phyloP scores from a whole-genome alignment of 2,329 filamentous ascomycete genomes.

The Aspergillus bombycis region DNA sequence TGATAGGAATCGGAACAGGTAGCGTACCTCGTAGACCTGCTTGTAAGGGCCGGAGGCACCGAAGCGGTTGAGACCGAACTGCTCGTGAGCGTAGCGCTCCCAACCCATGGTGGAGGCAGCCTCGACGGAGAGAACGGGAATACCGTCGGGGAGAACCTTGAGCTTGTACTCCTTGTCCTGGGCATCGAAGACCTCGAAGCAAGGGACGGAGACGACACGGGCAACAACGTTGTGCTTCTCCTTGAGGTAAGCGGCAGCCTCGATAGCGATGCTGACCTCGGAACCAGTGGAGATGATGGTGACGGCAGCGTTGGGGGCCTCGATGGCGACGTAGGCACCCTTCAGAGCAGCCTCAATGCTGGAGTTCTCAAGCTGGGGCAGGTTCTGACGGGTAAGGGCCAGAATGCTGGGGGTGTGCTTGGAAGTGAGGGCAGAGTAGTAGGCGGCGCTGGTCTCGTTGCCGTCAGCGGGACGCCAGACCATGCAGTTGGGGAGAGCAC shows the following conservation, averaged over 20 bases:
- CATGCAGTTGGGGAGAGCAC: conserved; percentile 98
- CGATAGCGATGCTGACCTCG: conserved; percentile 90
- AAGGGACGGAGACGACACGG: conserved; percentile 93
- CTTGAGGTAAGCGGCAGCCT: conserved; percentile 87
- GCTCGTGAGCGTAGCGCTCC: conserved; percentile 99
- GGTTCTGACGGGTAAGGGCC: conserved; percentile 95
- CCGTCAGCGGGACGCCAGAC: conserved; percentile 98
- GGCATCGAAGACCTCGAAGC: conserved; percentile 93
- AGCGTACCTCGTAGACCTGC: conserved; percentile 87
- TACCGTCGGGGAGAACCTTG: conserved; percentile 87
- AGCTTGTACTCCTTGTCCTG: conserved; percentile 96
- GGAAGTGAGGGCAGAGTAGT: conserved; percentile 91
- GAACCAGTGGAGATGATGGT: conserved; percentile 95
- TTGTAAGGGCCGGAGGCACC: conserved; percentile 97
- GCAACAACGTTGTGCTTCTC: conserved; percentile 86
- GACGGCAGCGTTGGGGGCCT: conserved; percentile 80
- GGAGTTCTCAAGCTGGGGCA: conserved; percentile 94
- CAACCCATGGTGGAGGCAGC: conserved; percentile 97
- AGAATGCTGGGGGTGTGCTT: conserved; percentile 90
- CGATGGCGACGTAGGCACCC: conserved; percentile 90
- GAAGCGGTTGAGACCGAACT: conserved; percentile 99
- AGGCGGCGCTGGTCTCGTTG: conserved; percentile 96
- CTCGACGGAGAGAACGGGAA: conserved; percentile 91
- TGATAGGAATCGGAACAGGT: not conserved
- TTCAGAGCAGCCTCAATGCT: conserved; percentile 87